These are phyloP conservation scores for Cystobasidium slooffiae DNA, from an alignment of 1,284 basidiomycete genomes.

Conservation along the genomic window DNA sequence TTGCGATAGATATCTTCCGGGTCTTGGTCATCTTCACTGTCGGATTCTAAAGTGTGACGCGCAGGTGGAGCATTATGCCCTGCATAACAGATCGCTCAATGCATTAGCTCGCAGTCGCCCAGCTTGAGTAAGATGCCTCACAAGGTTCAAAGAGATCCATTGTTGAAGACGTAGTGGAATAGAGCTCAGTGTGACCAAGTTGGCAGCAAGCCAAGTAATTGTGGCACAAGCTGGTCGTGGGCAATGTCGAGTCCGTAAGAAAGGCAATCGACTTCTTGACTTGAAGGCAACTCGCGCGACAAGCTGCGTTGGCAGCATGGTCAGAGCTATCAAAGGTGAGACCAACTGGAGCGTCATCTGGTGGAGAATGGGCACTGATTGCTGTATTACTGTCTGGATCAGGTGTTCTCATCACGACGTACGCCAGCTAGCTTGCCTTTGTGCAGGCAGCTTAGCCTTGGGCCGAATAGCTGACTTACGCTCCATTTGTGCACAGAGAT, in stretches of 20 bases:
- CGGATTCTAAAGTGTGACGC: constrained; percentile 35
- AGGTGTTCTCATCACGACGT: constrained; percentile 43
- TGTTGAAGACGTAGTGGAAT: not conserved
- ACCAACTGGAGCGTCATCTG: not conserved
- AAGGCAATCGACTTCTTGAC: not conserved
- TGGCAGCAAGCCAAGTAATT: not conserved
- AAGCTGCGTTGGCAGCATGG: constrained; percentile 21
- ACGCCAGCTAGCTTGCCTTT: not conserved
- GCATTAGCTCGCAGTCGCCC: not conserved
- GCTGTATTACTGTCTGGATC: not conserved
- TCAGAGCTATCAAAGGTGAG: constrained; percentile 43
- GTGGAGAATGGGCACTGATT: not conserved
- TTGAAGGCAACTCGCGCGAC: constrained; percentile 3
- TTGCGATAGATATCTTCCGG: constrained; percentile 30
- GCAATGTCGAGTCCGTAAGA: not conserved
- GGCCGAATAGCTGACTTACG: not conserved
- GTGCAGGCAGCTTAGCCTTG: not conserved
- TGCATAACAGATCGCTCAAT: not conserved
- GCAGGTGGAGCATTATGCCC: constrained; percentile 43
- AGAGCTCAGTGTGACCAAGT: not conserved
- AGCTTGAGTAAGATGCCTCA: not conserved
- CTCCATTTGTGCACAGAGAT: constrained; percentile 63
- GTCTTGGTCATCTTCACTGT: constrained; percentile 41
- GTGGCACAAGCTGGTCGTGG: not conserved
- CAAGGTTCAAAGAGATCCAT: constrained; percentile 44